Evolutionary conservation across 2,329 filamentous ascomycete species (phyloP).

Genomic region (Pestalotiopsis sp.): DNA sequence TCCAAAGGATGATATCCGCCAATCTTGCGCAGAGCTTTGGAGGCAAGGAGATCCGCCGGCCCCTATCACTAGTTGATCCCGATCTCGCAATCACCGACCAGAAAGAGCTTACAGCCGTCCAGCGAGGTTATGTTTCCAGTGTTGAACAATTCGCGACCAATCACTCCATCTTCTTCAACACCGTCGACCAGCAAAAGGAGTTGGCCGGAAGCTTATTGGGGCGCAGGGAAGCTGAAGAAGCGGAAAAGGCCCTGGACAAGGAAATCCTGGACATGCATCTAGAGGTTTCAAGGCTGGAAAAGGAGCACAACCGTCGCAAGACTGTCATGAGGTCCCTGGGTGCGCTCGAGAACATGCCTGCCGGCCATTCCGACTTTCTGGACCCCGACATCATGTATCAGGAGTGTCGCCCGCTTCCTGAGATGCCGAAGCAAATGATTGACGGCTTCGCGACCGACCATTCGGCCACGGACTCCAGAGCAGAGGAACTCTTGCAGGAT

Average conservation of each 20-base stretch:
- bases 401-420: slow-evolving; percentile 45
- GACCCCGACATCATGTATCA: slow-evolving; percentile 50
- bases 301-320: slow-evolving; percentile 52
- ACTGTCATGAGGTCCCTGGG: slow-evolving; percentile 56
- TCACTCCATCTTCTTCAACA: slow-evolving; percentile 45
- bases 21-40: slow-evolving; percentile 53
- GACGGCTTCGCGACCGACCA: slow-evolving; percentile 49
- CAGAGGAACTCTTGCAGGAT: slow-evolving; percentile 50
- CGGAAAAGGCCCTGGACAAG: slow-evolving; percentile 20
- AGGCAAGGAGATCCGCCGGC: slow-evolving; percentile 43
- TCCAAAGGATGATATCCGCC: slow-evolving; percentile 57
- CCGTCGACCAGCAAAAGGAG: slow-evolving; percentile 21
- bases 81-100: slow-evolving; percentile 36
- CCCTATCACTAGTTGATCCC: slow-evolving; percentile 51
- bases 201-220: slow-evolving; percentile 37
- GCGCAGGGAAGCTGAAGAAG: slow-evolving; percentile 26
- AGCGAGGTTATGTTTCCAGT: slow-evolving; percentile 58
- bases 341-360: slow-evolving; percentile 52
- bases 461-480: slow-evolving; percentile 37
- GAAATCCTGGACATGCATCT: slow-evolving; percentile 52
- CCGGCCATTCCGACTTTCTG: slow-evolving; percentile 52
- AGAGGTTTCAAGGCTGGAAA: slow-evolving; percentile 51
- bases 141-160: slow-evolving; percentile 55
- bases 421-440: slow-evolving; percentile 54
- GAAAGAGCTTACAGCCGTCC: slow-evolving; percentile 46